Evolutionary conservation across 1,284 basidiomycete species (phyloP), one percentile per base, ranked within the genome.

Genomic region (Boletus semigastroideus): DNA sequence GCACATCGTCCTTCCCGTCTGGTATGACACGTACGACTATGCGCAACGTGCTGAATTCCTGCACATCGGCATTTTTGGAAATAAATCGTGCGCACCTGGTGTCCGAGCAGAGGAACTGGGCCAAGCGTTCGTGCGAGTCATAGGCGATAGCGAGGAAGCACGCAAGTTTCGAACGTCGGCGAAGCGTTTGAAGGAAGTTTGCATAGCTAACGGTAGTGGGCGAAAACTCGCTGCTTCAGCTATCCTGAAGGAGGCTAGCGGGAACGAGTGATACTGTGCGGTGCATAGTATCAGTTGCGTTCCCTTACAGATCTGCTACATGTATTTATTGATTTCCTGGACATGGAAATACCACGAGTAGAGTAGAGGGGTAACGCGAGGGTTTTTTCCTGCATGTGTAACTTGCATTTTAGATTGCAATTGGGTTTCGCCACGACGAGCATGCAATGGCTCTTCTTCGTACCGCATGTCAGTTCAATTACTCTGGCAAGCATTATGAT

Each of bases 1-100:
- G 1, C 56, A 58, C 8, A 31, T 58, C 13, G 38, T 58, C 13
- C 55, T 60, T 17, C 46, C 56, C 2, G 52, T 48, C 6, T 61
- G 55, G 59, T 22, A 5, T 25, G 60, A 63, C 34, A 62, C 58
- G 6, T 60, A 46, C 17, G 57, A 60, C 16, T 58, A 48, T 30
- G 58, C 47, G 1, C 16, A 16, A 3, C 54, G 48, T 11, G 49
- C n/a, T 1, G 58, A 61, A 40, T 55, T 34, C 31, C n/a, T 62
- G 38, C 51, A 59, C 17, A 31, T 54, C 4, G 57, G 57, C 25
- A 25, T 60, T 22, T 59, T 42, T 10, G 59, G 39, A 17, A 59
- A 13, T n/a, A 47, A 41, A 41, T 28, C 14, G 0, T 38, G 36
- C 19, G 45, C 59, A 4, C 60, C 57, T 2, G 47, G 42, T 4